A percentile compares a stretch with the other conserved stretches of the same genome.
These are phyloP conservation scores for Xerocomellus intermedius DNA, from an alignment of 768 basidiomycete species.

Conservation along the genomic window DNA sequence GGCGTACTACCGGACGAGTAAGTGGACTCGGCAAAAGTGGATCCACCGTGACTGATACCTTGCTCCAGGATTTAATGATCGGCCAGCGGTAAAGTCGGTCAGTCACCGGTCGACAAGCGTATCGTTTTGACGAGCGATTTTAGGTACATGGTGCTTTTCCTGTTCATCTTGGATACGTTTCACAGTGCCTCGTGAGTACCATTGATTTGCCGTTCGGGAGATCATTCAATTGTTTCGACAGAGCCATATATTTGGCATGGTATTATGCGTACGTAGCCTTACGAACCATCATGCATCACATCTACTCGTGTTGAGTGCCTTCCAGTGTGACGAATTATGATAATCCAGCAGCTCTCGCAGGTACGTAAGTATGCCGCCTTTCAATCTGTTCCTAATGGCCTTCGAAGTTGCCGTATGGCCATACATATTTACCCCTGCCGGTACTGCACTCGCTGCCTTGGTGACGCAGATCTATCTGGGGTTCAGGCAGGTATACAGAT, in stretches of 20 bases:
- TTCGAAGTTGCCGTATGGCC: slow-evolving; percentile 44
- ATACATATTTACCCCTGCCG: slow-evolving; percentile 49
- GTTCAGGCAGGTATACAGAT: slow-evolving; percentile 35
- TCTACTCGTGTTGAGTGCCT: neutral
- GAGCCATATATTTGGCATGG: slow-evolving; percentile 23
- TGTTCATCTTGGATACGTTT: slow-evolving; percentile 21
- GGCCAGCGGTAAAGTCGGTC: slow-evolving; percentile 1
- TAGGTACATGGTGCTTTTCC: slow-evolving; percentile 19
- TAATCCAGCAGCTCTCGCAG: slow-evolving; percentile 9
- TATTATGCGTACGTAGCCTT: slow-evolving; percentile 9
- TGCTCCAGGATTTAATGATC: slow-evolving; percentile 18
- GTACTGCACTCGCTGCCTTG: slow-evolving; percentile 46
- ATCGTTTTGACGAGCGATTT: neutral
- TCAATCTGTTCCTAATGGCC: neutral
- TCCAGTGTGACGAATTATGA: slow-evolving; percentile 13
- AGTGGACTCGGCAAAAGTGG: neutral
- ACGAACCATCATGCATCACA: rapidly evolving
- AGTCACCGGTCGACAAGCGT: neutral
- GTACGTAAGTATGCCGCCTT: neutral
- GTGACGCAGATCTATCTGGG: slow-evolving; percentile 50
- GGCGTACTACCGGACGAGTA: slow-evolving; percentile 30
- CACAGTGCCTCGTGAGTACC: slow-evolving; percentile 19
- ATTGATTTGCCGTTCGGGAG: too few relatives aligned
- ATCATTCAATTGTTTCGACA: neutral
- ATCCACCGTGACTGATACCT: neutral